phyloP scores from a whole-genome alignment of 371 early-diverging fungal species.

The Conidiobolus incongruus region DNA sequence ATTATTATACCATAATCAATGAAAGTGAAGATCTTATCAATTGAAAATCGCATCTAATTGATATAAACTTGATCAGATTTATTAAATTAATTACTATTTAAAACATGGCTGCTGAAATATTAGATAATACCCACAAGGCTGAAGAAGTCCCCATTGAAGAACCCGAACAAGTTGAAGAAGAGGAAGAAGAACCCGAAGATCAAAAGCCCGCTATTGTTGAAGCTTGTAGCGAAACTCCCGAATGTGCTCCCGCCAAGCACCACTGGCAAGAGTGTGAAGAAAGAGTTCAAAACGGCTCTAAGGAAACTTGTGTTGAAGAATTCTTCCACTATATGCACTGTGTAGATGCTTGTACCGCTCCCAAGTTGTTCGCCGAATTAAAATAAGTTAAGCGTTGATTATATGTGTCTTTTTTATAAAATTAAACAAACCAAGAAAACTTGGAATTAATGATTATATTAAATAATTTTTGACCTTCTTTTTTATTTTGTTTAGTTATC shows the following conservation, averaged over 20 bases:
- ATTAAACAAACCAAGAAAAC: too few species aligned
- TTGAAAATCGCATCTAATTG: too few species aligned
- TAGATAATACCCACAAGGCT: constrained; percentile 8
- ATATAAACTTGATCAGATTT: too few species aligned
- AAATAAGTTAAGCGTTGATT: too few species aligned
- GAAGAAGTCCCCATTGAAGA: constrained; percentile 2
- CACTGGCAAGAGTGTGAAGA: constrained; percentile 17
- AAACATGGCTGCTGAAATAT: too few species aligned
- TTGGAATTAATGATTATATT: too few species aligned
- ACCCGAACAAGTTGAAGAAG: constrained; percentile 1
- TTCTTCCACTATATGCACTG: constrained; percentile 17
- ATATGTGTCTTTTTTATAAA: too few species aligned
- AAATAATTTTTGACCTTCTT: too few species aligned
- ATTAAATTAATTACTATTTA: too few species aligned
- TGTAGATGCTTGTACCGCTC: constrained; percentile 11
- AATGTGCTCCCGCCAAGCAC: constrained; percentile 15
- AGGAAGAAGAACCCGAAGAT: constrained; percentile 6
- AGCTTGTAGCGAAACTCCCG: constrained; percentile 12
- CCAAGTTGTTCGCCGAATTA: not conserved
- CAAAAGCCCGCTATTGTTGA: constrained; percentile 1
- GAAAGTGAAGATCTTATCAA: too few species aligned
- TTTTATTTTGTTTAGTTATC: too few species aligned
- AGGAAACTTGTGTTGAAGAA: constrained; percentile 17
- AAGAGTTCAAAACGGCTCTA: constrained; percentile 15
- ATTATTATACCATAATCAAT: too few species aligned